phyloP scores from a whole-genome alignment of 805 yeast genomes.

The Ogataea glucozyma region DNA sequence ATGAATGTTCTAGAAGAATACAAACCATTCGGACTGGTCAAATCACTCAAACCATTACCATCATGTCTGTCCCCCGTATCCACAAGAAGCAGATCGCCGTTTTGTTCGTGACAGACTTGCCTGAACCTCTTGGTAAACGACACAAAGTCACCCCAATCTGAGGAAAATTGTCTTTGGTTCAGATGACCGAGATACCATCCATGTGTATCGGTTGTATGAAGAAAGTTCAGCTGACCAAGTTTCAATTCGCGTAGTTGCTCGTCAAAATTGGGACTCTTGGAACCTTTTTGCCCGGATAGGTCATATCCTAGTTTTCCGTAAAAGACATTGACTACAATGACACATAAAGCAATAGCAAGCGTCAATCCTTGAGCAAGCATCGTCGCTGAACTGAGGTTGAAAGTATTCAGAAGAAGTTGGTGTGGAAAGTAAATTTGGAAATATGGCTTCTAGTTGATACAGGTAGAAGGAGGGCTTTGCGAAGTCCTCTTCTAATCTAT shows the following conservation, averaged over 20 bases:
- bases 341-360: constrained; percentile 8
- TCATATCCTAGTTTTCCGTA: constrained; percentile 5
- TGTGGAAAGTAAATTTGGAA: too few relatives aligned
- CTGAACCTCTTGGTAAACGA: constrained; percentile 62
- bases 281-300: constrained; percentile 17
- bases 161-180: constrained; percentile 72
- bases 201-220: constrained; percentile 96
- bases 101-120: constrained; percentile 29
- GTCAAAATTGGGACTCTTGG: constrained; percentile 36
- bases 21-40: constrained; percentile 70
- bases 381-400: too few relatives aligned
- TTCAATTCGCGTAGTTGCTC: constrained; percentile 52
- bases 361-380: constrained; percentile 9
- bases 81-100: constrained; percentile 67
- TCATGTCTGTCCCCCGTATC: constrained; percentile 96
- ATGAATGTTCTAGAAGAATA: constrained; percentile 63
- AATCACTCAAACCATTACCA: constrained; percentile 88
- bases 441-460: too few relatives aligned
- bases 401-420: not conserved
- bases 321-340: constrained; percentile 9
- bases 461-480: too few relatives aligned
- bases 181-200: constrained; percentile 95
- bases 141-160: constrained; percentile 90
- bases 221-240: constrained; percentile 76
- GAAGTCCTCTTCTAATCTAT: too few relatives aligned